Conservation (phyloP, 2,329 filamentous ascomycete genomes). For the Verticillium dahliae region DNA sequence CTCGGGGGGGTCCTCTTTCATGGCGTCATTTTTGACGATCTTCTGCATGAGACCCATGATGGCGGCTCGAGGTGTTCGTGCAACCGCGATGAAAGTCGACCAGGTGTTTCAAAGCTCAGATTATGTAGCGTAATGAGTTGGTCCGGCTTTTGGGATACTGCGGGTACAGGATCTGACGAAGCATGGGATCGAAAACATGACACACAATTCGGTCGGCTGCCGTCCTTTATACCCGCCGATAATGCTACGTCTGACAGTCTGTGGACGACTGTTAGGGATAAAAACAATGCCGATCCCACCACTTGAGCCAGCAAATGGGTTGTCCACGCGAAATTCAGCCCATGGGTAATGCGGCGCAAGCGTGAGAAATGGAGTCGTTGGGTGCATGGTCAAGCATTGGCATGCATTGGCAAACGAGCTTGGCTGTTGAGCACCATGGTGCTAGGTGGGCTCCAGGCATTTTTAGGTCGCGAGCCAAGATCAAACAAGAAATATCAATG, state of each 20-base stretch:
- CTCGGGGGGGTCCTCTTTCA: slow-evolving; percentile 10
- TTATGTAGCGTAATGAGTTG: neutral
- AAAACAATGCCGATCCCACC: neutral
- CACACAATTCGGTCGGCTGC: neutral
- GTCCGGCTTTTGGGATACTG: no score
- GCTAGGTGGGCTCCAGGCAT: neutral
- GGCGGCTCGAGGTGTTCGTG: neutral
- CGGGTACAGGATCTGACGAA: neutral
- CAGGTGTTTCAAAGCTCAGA: neutral
- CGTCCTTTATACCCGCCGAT: slow-evolving; percentile 1
- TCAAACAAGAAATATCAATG: neutral
- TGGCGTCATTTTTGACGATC: slow-evolving; percentile 11
- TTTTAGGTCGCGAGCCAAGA: neutral
- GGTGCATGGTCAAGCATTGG: slow-evolving; percentile 6
- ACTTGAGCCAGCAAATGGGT: neutral
- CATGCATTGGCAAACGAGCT: slow-evolving; percentile 7
- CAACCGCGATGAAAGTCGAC: neutral
- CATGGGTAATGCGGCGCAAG: neutral
- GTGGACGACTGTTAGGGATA: neutral
- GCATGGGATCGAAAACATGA: neutral
- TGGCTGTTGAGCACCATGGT: slow-evolving; percentile 1
- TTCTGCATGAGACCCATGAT: slow-evolving; percentile 7
- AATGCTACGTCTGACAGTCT: neutral
- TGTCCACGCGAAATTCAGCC: neutral
- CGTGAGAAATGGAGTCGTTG: neutral